Conservation (phyloP, 2,329 filamentous ascomycete species). For the Colletotrichum sidae region DNA sequence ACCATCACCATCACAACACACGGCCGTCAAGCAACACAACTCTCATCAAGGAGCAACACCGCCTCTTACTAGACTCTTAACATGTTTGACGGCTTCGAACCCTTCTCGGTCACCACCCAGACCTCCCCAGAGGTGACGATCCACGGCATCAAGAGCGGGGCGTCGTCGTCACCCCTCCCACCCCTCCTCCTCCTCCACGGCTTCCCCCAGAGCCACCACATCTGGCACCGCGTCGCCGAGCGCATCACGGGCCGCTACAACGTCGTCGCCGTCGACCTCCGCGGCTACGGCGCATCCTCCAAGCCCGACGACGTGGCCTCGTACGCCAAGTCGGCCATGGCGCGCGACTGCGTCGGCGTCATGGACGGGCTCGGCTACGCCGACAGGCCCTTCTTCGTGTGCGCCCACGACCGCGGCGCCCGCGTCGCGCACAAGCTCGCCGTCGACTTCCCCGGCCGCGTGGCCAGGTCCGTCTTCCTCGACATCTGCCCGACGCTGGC, state of each 20-base stretch:
- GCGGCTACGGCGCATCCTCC: constrained; percentile 63
- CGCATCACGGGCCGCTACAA: constrained; percentile 53
- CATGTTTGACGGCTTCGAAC: constrained; percentile 54
- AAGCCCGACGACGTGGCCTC: constrained; percentile 51
- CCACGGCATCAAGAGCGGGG: constrained; percentile 52
- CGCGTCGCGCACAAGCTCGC: constrained; percentile 65
- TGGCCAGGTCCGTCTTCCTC: constrained; percentile 57
- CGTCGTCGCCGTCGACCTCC: constrained; percentile 60
- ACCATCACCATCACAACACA: no score
- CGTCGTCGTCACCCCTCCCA: constrained; percentile 44
- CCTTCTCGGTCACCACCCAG: constrained; percentile 53
- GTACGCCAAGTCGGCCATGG: constrained; percentile 63
- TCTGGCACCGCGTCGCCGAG: constrained; percentile 61
- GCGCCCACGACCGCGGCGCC: constrained; percentile 68
- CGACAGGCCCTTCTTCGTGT: constrained; percentile 55
- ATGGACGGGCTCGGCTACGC: constrained; percentile 56
- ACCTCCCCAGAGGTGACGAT: constrained; percentile 54
- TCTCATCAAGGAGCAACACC: neutral
- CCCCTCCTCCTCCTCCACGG: constrained; percentile 62
- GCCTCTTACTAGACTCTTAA: neutral
- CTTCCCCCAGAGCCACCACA: constrained; percentile 63
- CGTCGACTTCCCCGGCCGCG: constrained; percentile 56
- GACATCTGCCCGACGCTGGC: constrained; percentile 67
- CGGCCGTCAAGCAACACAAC: no score
- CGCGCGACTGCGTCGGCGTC: constrained; percentile 56